Base-by-base conservation (phyloP, 805 yeast genomes). In the Wickerhamiella sergipiensis region DNA sequence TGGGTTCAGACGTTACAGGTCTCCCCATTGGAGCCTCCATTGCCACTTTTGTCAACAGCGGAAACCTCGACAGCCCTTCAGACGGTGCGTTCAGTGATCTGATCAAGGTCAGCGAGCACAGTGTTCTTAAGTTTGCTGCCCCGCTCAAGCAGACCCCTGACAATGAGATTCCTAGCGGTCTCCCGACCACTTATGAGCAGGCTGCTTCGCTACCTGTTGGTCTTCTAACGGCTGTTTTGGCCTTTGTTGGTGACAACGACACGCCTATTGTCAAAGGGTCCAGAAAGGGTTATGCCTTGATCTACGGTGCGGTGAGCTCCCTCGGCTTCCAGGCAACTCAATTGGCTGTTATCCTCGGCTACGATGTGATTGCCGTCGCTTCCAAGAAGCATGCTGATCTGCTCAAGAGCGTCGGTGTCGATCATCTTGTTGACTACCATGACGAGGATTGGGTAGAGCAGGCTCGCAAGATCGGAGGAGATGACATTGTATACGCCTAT, bases 71-170 rank as follows among this genome's bases (percentile, higher is more conserved):
- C 38, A 56, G 53, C 31, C 75, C 73, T 6, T 68, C 63, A 2
- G 70, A 69, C 49, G 89, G 89, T 49, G 76, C 77, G 0, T 83
- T 79, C 63, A 77, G 79, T 38, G 77, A 81, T 52, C 77, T 79
- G 57, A 70, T 69, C 29, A 60, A 68, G 24, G 70, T 64, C 47
- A 70, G 59, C 55, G 76, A 68, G 49, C 64, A 53, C 47, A 55
- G 59, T 29, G 56, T 72, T 23, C 53, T 73, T 61, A 49, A 54
- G 53, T 50, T 59, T 54, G 53, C 62, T 50, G 31, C 46, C 6
- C 50, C 60, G 23, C 55, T 59, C 49, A 50, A 53, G 45, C 26
- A 56, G 50, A 48, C 55, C 31, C 2, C 23, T 9, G 23, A 18
- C 2, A 62, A 58, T n/a, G 64, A 61, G 8, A 47, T 66, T 29